Evolutionary conservation across 768 basidiomycete species (phyloP), one percentile per base, ranked within the genome.

Genomic region (Boletellus sp.): DNA sequence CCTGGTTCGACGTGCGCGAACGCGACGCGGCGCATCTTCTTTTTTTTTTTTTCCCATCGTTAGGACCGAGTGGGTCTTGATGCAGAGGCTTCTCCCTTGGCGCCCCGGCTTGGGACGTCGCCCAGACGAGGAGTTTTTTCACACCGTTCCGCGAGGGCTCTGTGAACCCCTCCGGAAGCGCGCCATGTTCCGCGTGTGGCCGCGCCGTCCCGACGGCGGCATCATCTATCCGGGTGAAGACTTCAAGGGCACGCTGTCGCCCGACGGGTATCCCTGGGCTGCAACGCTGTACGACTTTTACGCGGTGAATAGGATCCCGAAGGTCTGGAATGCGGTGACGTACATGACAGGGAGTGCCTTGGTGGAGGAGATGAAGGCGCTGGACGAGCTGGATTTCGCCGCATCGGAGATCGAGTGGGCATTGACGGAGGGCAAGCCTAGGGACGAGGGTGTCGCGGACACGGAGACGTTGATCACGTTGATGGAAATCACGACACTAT

Each of bases 231-330:
- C 34, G 2, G 28, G 3, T 9, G 40, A 28, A 1, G 20, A 32
- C 1, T 4, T 15, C 13, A 38, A 3, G 4, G 67, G 66, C 1
- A 69, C 45, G 36, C 6, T 50, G 5, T 57, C 59, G 2, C 59
- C 55, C 0, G 63, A 63, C 11, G 59, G 57, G 0, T 55, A 54
- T 34, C 40, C 51, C 8, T 69, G 67, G 67, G 66, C 54, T 4
- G 64, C 53, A 0, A 68, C 66, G 8, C 44, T 68, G 11, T 62
- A 55, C 31, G 67, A 70, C 32, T 45, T 69, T 32, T 69, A 37
- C 32, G 0, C 19, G 5, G 58, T 65, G 17, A 5, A 17, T 26
- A 44, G 42, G 22, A 0, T 59, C 1, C 64, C 62, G 0, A 0
- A 12, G 0, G 3, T 19, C 1, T 13, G 1, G 0, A 0, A 0